Evolutionary conservation across 164 flowering plant species (phyloP), one percentile per base, ranked within the genome.

Genomic region (Dillenia turbinata): DNA sequence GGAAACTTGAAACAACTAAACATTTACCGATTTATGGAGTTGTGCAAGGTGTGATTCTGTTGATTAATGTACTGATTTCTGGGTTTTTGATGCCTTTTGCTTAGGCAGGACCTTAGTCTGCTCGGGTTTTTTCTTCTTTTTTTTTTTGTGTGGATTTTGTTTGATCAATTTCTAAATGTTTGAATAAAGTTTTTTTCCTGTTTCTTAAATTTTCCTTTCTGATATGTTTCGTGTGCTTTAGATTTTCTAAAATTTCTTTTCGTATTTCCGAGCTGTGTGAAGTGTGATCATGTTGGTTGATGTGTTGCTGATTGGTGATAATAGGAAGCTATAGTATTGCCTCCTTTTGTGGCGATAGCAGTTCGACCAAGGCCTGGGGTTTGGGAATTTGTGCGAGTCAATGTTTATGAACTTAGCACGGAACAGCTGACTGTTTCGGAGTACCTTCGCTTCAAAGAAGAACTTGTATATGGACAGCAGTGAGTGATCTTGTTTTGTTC

Each of bases 331-430:
- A 87, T 94, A 43, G 73, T 94, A 54, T 65, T 89, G 64, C 98
- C 97, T 54, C 98, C 98, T 0, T 94, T 83, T 75, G 98, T 94
- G 44, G 97, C 93, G 17, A 75, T 94, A 33, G 97, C 99, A 0
- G 68, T 94, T 54, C 89, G 99, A 15, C 99, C 99, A 1, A 83
- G 97, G 61, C 99, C 97, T 9, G 99, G 99, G 52, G 95, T 94
- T 65, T 94, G 99, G 99, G 99, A 91, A 67, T 89, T 75, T 61
- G 95, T 94, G 8, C 91, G 97, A 12, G 93, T 94, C n/a, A 86
- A 94, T 74, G 80, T 88, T 10, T 60, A 70, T 67, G 96, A 94
- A 61, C 92, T 94, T 33, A 83, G 76, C 53, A 96, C 91, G 50
- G 99, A 94, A 62, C 86, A 94, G 54, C 68, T 94, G 79, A 84